phyloP scores from a whole-genome alignment of 345 rosid genomes.

The Toxicodendron radicans region DNA sequence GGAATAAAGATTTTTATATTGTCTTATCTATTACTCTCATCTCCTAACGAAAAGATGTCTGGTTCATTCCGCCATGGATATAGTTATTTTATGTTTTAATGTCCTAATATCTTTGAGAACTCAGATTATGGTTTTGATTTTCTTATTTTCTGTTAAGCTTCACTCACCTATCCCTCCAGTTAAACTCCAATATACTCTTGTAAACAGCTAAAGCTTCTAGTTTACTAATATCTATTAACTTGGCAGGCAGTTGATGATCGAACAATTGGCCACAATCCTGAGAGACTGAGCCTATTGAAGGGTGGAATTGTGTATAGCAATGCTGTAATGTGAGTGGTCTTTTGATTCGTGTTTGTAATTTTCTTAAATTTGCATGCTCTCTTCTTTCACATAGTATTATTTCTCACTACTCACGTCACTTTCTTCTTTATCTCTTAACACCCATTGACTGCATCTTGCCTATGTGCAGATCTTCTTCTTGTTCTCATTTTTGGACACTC shows the following conservation, averaged over 20 bases:
- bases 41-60: background rate
- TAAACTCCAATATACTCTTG: background rate
- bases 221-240: background rate
- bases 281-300: slow-evolving; percentile 58
- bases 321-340: slow-evolving; percentile 51
- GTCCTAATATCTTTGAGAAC: background rate
- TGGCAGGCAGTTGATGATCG: slow-evolving; percentile 63
- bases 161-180: background rate
- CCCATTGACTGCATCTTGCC: too few relatives aligned
- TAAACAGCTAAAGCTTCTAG: background rate
- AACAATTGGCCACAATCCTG: slow-evolving; percentile 65
- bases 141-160: background rate
- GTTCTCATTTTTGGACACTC: too few relatives aligned
- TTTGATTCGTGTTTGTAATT: slow-evolving; percentile 6
- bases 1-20: background rate
- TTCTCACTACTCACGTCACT: too few relatives aligned
- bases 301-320: slow-evolving; percentile 65
- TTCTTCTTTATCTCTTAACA: too few relatives aligned
- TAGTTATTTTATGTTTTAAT: background rate
- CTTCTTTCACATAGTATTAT: too few relatives aligned
- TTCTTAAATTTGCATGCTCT: background rate
- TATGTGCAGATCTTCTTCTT: too few relatives aligned
- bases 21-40: slow-evolving; percentile 1
- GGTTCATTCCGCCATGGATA: background rate
- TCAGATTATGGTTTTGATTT: slow-evolving; percentile 3